Evolutionary conservation across 306 rosid genomes (phyloP), one percentile per base, ranked within the genome.

Genomic region (Oemleria cerasiformis): DNA sequence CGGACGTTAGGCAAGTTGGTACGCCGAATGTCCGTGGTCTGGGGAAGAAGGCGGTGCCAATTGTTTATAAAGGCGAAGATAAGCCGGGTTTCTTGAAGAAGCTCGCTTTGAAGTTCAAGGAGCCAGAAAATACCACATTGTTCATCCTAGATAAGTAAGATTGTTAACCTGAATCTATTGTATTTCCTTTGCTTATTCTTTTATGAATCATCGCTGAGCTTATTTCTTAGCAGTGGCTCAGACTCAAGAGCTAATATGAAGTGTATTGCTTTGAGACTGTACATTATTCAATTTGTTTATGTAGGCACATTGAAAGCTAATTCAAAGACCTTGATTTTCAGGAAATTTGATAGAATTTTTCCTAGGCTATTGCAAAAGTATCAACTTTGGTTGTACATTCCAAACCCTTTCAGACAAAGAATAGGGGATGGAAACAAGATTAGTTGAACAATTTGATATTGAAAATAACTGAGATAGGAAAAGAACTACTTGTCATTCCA

Each of bases 71-170:
- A 54, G 77, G 92, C 39, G 96, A 84, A 60, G 97, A 89, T 79
- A 95, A 95, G 80, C 88, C 88, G 1, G 95, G 92, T 21, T 95
- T 95, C 80, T 50, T 95, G 38, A 92, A 91, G 92, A 95, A 85
- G 81, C 86, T 95, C 38, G 65, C 87, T 36, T 68, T 85, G 77
- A 95, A 91, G 88, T 91, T 95, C 80, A 95, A 86, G 88, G 89
- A 88, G 17, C 97, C 99, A 17, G 89, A 82, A 82, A 88, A 82
- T 77, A 91, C 95, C 67, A 95, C 97, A 82, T 79, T 95, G 88
- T 89, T 91, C 81, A 77, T 95, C 80, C 84, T 95, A 39, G 99
- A 95, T 92, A 95, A 91, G 99, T 95, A 88, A 84, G 99, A 67
- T 51, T 39, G 47, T 16, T 19, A 8, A 14, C 39, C 68, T 30